Evolutionary conservation across 164 flowering plant species (phyloP).

Genomic region (Vitis amurensis): DNA sequence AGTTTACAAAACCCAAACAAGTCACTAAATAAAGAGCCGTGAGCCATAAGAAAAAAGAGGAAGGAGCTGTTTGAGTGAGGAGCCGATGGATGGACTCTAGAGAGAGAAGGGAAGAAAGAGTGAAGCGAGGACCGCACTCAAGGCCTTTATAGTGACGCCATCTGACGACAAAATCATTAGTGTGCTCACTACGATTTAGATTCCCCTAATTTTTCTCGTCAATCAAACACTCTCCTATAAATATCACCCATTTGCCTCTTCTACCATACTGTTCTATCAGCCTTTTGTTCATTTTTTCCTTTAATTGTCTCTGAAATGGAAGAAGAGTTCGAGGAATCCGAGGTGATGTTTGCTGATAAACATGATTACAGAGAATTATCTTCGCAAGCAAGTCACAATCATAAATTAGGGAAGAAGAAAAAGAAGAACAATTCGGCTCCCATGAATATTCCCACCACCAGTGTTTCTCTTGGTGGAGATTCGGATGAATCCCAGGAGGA

Average conservation of each 20-base stretch:
- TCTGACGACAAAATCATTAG: constrained; percentile 12
- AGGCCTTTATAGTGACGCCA: constrained; percentile 21
- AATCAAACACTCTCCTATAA: not conserved
- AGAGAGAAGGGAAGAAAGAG: not conserved
- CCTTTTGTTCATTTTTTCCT: not conserved
- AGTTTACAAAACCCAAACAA: not conserved
- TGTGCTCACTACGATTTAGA: constrained; percentile 22
- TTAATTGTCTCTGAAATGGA: constrained; percentile 11
- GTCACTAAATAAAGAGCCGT: constrained; percentile 16
- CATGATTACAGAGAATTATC: not conserved
- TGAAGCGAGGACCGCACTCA: constrained; percentile 22
- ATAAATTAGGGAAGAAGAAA: constrained; percentile 9
- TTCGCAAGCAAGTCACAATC: not conserved
- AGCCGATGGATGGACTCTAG: not conserved
- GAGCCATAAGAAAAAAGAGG: constrained; percentile 19
- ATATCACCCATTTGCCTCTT: not conserved
- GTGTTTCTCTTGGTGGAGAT: constrained; percentile 7
- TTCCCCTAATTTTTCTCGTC: not conserved
- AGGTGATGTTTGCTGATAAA: constrained; percentile 29
- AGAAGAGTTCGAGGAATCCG: constrained; percentile 42
- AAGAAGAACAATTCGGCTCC: constrained; percentile 25
- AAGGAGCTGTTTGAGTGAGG: constrained; percentile 2
- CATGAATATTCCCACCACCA: constrained; percentile 31
- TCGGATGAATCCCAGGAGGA: constrained; percentile 27
- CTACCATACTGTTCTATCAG: not conserved